phyloP scores from a whole-genome alignment of 352 stramenopile species.

The Elongisporangium senticosum region DNA sequence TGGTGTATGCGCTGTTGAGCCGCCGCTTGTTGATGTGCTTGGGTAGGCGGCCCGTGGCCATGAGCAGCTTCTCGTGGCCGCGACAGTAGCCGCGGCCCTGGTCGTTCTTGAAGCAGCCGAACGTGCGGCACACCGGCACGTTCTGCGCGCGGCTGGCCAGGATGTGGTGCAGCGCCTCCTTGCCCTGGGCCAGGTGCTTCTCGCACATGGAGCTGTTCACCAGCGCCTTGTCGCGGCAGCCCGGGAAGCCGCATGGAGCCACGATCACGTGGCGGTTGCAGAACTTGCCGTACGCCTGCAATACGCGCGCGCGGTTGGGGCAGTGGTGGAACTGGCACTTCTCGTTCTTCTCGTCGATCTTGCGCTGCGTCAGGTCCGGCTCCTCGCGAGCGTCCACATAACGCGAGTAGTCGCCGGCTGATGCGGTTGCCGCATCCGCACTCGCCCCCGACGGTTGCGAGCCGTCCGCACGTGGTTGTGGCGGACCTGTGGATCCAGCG shows the following conservation, averaged over 20 bases:
- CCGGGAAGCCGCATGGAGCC: slow-evolving; percentile 77
- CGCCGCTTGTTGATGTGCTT: slow-evolving; percentile 81
- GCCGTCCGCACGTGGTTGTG: not conserved
- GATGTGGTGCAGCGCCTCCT: slow-evolving; percentile 65
- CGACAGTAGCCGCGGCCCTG: slow-evolving; percentile 81
- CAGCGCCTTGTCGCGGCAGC: slow-evolving; percentile 71
- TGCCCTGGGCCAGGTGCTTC: slow-evolving; percentile 61
- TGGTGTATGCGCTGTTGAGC: slow-evolving; percentile 85
- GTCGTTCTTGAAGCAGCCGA: slow-evolving; percentile 86
- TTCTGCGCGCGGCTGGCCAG: slow-evolving; percentile 61
- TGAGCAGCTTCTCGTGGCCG: slow-evolving; percentile 82
- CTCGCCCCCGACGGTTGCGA: not conserved
- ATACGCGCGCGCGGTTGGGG: slow-evolving; percentile 69
- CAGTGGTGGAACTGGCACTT: slow-evolving; percentile 75
- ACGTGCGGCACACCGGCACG: slow-evolving; percentile 67
- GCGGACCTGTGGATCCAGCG: not conserved
- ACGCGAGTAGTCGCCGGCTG: slow-evolving; percentile 16
- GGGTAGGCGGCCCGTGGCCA: slow-evolving; percentile 68
- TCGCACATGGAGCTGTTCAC: slow-evolving; percentile 61
- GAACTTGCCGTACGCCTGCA: slow-evolving; percentile 75
- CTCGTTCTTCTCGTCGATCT: slow-evolving; percentile 59
- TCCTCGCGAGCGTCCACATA: slow-evolving; percentile 36
- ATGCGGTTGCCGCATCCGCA: not conserved
- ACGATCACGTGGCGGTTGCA: slow-evolving; percentile 87
- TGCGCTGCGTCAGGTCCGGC: slow-evolving; percentile 44